Conservation (phyloP, 2,329 filamentous ascomycete species). For the Cercospora canescens region DNA sequence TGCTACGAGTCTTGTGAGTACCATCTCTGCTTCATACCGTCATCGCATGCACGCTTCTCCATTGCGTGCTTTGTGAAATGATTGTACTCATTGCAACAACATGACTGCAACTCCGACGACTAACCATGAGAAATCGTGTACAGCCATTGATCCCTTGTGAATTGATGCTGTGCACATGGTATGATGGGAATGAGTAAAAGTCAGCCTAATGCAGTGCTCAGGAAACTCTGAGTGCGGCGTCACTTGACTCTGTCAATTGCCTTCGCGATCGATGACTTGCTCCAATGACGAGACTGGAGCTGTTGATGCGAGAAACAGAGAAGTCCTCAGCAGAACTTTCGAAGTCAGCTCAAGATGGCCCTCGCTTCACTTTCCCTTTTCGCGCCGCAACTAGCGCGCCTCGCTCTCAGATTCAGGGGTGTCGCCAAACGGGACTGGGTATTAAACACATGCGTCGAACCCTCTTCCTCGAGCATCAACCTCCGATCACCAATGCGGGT, state of each 20-base stretch:
- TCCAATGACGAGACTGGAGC: not conserved
- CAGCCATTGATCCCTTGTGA: no score
- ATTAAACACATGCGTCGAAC: not conserved
- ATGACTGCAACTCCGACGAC: no score
- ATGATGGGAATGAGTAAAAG: no score
- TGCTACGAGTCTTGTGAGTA: no score
- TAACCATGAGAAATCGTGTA: no score
- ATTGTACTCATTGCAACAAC: no score
- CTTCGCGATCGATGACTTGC: not conserved
- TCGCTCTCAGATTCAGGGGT: not conserved
- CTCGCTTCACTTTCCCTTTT: not conserved
- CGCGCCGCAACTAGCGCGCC: not conserved
- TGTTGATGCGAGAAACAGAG: not conserved
- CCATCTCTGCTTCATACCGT: no score
- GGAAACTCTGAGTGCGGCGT: no score
- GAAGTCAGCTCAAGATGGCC: not conserved
- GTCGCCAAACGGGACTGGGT: not conserved
- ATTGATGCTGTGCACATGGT: no score
- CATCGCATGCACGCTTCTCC: no score
- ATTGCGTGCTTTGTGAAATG: no score
- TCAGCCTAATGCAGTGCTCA: no score
- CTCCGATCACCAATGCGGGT: not conserved
- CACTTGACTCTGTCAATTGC: not conserved
- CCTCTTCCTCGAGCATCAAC: not conserved
- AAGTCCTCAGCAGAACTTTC: not conserved